Base-by-base conservation (phyloP, 148 eudicot genomes). In the Oxyria digyna region DNA sequence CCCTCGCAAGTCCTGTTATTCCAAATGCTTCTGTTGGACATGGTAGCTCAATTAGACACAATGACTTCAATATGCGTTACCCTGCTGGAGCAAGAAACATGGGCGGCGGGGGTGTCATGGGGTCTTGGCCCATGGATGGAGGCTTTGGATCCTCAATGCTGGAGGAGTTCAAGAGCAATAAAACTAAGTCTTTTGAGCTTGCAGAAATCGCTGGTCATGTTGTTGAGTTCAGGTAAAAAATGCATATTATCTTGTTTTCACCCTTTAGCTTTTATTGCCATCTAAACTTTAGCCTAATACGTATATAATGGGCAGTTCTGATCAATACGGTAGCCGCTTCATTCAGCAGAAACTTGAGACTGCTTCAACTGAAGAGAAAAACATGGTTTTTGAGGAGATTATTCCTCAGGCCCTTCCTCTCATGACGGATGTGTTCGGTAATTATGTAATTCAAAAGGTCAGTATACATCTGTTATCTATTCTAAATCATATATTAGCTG, bases 361-460 rank as follows among this genome's bases (percentile, higher is more conserved):
- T 31, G 99, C 99, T 27, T 82, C 96, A 14, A 50, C 20, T 8
- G 97, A 94, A 67, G 97, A 94, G 83, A 94, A 88, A 80, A 82
- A 79, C 69, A 94, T 90, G 92, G 98, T 94, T 54, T 94, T 83
- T 67, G 76, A 86, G 75, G 98, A 94, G 83, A 94, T 94, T 27
- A 78, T 77, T 69, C 96, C 89, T 9, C 92, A 88, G 52, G 97
- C 96, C 66, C 91, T 87, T 79, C 76, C 86, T 33, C 71, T 94
- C 71, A 90, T 94, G 97, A 94, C 98, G 74, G 98, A 94, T 82
- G 98, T 94, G 33, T 94, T 94, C 69, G 98, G 98, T 26, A 94
- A 94, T 78, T 94, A 94, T 74, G 98, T 94, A 54, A 79, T 94
- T 73, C 98, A 94, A 62, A 94, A 94, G 97, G 98, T 94, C 81